Evolutionary conservation across 345 rosid species (phyloP).

Genomic region (Populus deltoides): DNA sequence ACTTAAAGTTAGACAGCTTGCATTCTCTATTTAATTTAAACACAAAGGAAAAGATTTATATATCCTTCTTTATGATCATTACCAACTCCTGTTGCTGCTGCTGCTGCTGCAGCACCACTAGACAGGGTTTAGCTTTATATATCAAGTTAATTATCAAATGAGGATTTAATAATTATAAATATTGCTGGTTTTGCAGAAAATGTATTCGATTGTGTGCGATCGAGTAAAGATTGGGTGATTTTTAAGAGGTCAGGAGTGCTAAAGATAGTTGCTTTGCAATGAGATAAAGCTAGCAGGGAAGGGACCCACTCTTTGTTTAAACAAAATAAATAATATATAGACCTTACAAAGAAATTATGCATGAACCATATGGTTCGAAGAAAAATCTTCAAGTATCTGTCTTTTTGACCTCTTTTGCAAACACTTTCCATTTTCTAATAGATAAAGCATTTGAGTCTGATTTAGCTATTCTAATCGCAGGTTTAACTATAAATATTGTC

Average conservation of each 20-base stretch:
- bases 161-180: no score
- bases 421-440: no score
- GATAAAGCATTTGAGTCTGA: no score
- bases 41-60: background rate
- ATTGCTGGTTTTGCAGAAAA: no score
- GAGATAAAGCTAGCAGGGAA: no score
- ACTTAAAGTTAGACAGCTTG: conserved; percentile 22
- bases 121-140: background rate
- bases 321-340: no score
- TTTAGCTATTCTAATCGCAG: background rate
- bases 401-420: conserved; percentile 3
- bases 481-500: background rate
- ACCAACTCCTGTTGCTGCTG: background rate
- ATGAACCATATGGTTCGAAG: conserved; percentile 13
- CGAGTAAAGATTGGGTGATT: no score
- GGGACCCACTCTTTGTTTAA: no score
- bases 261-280: no score
- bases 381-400: background rate
- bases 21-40: conserved; percentile 2
- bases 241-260: no score
- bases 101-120: background rate
- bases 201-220: no score
- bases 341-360: background rate
- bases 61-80: background rate
- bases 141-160: no score